These are phyloP conservation scores for Trichomonascaceae sp. DNA, from an alignment of 1,139 yeast genomes.

Conservation along the genomic window DNA sequence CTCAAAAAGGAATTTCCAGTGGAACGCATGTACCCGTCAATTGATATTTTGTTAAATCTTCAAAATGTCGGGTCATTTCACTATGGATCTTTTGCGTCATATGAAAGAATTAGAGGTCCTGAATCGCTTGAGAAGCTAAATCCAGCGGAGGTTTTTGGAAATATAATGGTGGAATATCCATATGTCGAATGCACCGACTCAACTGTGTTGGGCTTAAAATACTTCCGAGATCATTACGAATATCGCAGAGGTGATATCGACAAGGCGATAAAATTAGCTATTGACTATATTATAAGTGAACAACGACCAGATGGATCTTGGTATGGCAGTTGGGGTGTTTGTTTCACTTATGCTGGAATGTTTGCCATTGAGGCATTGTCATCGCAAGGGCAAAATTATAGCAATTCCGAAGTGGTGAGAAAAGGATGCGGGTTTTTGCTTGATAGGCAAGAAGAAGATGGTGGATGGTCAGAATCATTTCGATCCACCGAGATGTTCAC, in stretches of 20 bases:
- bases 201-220: constrained; percentile 78
- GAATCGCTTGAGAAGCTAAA: constrained; percentile 69
- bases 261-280: constrained; percentile 64
- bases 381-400: constrained; percentile 60
- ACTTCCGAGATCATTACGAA: constrained; percentile 57
- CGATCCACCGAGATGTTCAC: constrained; percentile 70
- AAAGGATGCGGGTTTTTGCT: constrained; percentile 83
- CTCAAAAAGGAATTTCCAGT: constrained; percentile 47
- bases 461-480: constrained; percentile 89
- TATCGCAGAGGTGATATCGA: constrained; percentile 64
- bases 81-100: constrained; percentile 88
- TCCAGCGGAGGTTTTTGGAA: constrained; percentile 97
- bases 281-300: constrained; percentile 57
- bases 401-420: constrained; percentile 54
- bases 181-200: constrained; percentile 98
- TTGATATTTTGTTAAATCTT: constrained; percentile 60
- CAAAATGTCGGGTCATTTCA: constrained; percentile 80
- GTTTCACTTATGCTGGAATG: constrained; percentile 95
- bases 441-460: constrained; percentile 71
- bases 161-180: constrained; percentile 97
- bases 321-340: constrained; percentile 99
- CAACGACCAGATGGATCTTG: constrained; percentile 87
- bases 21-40: constrained; percentile 55
- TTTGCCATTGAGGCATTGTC: constrained; percentile 91
- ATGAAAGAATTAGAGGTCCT: constrained; percentile 81